These are phyloP conservation scores for Linnemannia exigua DNA, from an alignment of 192 early-diverging fungal genomes.

Conservation along the genomic window DNA sequence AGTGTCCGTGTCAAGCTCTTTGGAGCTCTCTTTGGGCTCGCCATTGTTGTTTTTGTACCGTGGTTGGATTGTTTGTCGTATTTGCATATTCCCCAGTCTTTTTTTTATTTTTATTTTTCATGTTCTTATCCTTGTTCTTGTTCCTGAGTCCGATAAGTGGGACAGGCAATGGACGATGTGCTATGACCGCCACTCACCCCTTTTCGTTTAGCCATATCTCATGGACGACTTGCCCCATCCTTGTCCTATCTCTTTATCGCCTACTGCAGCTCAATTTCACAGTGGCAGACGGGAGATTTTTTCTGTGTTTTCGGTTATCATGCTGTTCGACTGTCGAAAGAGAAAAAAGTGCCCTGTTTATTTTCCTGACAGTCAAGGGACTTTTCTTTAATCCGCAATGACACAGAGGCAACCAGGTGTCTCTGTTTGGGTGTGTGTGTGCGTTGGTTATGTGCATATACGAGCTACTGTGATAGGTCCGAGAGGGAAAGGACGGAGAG, in stretches of 20 bases:
- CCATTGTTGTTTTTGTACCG: neutral
- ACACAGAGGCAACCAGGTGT: slow-evolving; percentile 1
- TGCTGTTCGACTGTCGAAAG: neutral
- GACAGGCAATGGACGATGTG: neutral
- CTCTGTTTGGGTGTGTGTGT: slow-evolving; percentile 11
- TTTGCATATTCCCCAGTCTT: slow-evolving; percentile 4
- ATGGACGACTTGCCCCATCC: neutral
- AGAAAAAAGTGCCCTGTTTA: neutral
- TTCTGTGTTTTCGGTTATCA: neutral
- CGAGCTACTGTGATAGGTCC: neutral
- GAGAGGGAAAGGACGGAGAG: slow-evolving; percentile 4
- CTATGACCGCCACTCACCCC: neutral
- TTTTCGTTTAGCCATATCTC: neutral
- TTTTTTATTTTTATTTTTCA: slow-evolving; percentile 19
- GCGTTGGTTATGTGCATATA: neutral
- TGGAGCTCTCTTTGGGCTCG: neutral
- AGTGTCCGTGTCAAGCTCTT: neutral
- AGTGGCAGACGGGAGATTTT: neutral
- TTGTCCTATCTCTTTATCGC: neutral
- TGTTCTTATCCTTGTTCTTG: neutral
- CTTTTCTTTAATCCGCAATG: neutral
- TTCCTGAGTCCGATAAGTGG: slow-evolving; percentile 13
- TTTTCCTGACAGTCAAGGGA: neutral
- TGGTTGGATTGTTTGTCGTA: neutral
- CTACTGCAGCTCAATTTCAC: neutral